Conservation (phyloP, 768 basidiomycete genomes). For the Dioszegia aurantiaca region DNA sequence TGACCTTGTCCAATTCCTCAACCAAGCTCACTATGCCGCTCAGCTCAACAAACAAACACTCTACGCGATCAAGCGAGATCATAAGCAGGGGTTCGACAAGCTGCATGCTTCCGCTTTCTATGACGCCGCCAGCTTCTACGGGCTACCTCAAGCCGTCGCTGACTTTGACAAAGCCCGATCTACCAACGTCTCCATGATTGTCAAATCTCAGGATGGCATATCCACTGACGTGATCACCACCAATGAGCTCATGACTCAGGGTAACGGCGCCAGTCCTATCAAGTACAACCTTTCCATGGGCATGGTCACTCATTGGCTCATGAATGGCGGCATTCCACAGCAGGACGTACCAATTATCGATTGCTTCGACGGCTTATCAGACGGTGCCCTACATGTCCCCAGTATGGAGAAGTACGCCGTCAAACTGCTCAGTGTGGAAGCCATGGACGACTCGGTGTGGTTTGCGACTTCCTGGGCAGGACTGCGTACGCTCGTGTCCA, state of each 20-base stretch:
- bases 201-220: constrained; percentile 27
- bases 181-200: neutral
- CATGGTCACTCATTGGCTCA: constrained; percentile 18
- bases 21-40: constrained; percentile 11
- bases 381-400: neutral
- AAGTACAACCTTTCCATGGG: constrained; percentile 26
- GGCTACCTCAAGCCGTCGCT: neutral
- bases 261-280: constrained; percentile 17
- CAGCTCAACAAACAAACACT: neutral
- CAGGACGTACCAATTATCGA: neutral
- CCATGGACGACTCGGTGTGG: constrained; percentile 27
- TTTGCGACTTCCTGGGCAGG: constrained; percentile 7
- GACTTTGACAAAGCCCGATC: constrained; percentile 17
- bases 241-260: constrained; percentile 22
- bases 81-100: constrained; percentile 23
- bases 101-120: constrained; percentile 8
- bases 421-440: constrained; percentile 12
- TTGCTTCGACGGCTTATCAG: too few relatives aligned
- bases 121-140: constrained; percentile 18
- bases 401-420: neutral
- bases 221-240: constrained; percentile 3
- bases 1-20: constrained; percentile 15
- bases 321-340: neutral
- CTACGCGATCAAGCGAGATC: constrained; percentile 20
- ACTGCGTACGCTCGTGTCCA: neutral